Evolutionary conservation across 2,329 filamentous ascomycete species (phyloP), one percentile per base, ranked within the genome.

Genomic region (Fusarium sacchari): DNA sequence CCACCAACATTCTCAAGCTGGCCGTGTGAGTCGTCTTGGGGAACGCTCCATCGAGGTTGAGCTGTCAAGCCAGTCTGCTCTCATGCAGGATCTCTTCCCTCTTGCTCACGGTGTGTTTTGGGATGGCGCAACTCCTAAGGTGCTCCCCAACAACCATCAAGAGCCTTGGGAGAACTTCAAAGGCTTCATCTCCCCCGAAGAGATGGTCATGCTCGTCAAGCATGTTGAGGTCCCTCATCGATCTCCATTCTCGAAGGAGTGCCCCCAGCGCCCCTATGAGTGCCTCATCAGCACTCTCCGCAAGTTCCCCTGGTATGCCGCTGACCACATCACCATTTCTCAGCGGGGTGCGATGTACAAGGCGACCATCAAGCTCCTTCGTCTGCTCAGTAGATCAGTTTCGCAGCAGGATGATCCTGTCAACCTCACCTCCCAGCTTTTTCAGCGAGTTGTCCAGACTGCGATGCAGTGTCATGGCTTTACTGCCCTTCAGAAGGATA

Each of bases 21-120:
- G 84, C 8, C 85, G 87, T 8, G 78, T 82, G 30, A 82, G 82
- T 49, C 87, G 87, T 34, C 83, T 93, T 10, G 90, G 89, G 1
- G 86, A 88, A 52, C 88, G 90, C 4, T 84, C 86, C 22, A 85
- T 92, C 30, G 87, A 89, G 5, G 80, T 92, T 14, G 85, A 88
- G 69, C 77, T 91, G 5, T 88, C 89, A 1, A 88, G 85, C 71
- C 88, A 90, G 75, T 84, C 82, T 0, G 82, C 82, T 11, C 82
- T 93, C 22, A 91, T 92, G 89, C 84, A 82, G 71, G 86, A 89
- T n/a, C 80, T 92, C 24, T 92, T 92, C 74, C 90, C 90, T 0
- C 84, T 86, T 44, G 87, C 89, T 8, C 82, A 82, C 39, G 89
- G 89, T 15, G 83, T 92, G 13, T 76, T 82, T 32, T 93, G 90